These are phyloP conservation scores for Lactuca sativa DNA, from an alignment of 129 eudicot genomes.

Conservation along the genomic window DNA sequence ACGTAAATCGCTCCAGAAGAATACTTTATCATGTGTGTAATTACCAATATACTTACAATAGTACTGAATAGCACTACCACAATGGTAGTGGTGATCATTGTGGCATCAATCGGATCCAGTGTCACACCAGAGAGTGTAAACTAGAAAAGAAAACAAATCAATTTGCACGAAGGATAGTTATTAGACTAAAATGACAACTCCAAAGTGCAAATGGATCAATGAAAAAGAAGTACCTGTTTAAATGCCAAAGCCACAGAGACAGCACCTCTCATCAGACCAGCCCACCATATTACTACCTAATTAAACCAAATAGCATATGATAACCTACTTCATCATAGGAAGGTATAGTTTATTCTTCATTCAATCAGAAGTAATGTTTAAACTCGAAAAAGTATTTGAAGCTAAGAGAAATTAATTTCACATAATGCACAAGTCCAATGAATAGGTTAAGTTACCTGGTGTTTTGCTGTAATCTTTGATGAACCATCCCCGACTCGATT, in stretches of 20 bases:
- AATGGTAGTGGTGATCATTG: conserved; percentile 76
- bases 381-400: not conserved
- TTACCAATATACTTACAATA: conserved; percentile 39
- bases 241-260: conserved; percentile 96
- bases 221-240: conserved; percentile 55
- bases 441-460: conserved; percentile 52
- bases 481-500: conserved; percentile 38
- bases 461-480: conserved; percentile 51
- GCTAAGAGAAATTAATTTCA: not conserved
- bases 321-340: not conserved
- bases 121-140: conserved; percentile 85
- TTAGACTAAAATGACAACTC: not conserved
- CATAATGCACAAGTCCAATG: not conserved
- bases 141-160: conserved; percentile 28
- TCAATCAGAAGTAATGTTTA: too few relatives aligned
- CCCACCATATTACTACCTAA: conserved; percentile 94
- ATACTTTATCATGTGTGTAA: not conserved
- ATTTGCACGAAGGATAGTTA: too few relatives aligned
- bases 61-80: conserved; percentile 84
- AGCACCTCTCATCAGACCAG: conserved; percentile 98
- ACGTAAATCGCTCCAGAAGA: not conserved
- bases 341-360: not conserved
- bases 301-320: not conserved
- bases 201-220: not conserved
- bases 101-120: conserved; percentile 65